Conservation (phyloP, 495 filamentous ascomycete species). For the Annulohypoxylon bovei region DNA sequence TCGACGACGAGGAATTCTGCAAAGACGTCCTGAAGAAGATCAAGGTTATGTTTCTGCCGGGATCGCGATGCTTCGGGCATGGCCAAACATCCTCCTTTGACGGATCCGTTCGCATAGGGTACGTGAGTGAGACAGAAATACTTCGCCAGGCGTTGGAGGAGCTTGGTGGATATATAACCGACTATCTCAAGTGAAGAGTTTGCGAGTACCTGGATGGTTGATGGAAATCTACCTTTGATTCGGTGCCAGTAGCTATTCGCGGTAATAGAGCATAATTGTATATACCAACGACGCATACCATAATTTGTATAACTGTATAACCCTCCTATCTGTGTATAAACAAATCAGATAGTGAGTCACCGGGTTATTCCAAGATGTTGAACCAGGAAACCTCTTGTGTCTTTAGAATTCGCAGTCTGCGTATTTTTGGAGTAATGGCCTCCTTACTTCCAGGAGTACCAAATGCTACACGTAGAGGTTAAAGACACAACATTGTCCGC, state of each 20-base stretch:
- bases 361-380: too few species aligned
- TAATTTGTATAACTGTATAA: background rate
- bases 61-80: constrained; percentile 76
- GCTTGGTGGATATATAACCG: constrained; percentile 67
- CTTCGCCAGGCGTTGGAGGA: constrained; percentile 72
- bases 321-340: too few species aligned
- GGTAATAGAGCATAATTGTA: too few species aligned
- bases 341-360: too few species aligned
- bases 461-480: too few species aligned
- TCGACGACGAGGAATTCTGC: constrained; percentile 80
- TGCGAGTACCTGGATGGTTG: background rate
- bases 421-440: too few species aligned
- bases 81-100: constrained; percentile 67
- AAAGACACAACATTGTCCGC: background rate
- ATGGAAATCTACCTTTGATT: background rate
- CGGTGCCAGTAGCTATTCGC: background rate
- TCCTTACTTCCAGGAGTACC: too few species aligned
- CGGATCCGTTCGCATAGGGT: constrained; percentile 84
- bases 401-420: too few species aligned
- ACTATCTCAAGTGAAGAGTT: constrained; percentile 25
- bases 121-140: constrained; percentile 76
- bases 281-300: background rate
- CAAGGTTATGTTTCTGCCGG: constrained; percentile 85
- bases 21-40: constrained; percentile 71
- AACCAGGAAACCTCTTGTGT: too few species aligned